Conservation (phyloP, 2,329 filamentous ascomycete genomes). For the Penicillium psychrosexuale region DNA sequence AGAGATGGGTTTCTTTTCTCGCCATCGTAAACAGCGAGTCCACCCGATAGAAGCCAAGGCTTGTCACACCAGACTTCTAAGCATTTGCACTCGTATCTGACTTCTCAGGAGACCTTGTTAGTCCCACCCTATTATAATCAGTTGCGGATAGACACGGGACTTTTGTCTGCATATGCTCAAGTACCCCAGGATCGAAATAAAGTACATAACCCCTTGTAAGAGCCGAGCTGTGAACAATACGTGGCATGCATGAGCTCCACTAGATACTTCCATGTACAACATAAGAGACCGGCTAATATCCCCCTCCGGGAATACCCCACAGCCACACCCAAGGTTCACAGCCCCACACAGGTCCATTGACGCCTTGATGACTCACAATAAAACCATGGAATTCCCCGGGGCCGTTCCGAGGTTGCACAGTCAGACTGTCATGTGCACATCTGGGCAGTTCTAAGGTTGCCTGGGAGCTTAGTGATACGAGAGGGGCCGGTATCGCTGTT, state of each 20-base stretch:
- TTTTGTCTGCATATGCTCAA: not conserved
- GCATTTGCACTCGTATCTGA: not conserved
- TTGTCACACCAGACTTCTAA: not conserved
- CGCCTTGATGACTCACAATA: constrained; percentile 1
- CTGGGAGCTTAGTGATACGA: not conserved
- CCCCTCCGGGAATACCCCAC: not conserved
- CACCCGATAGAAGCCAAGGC: too few relatives aligned
- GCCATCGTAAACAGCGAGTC: too few relatives aligned
- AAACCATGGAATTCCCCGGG: not conserved
- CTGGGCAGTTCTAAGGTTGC: not conserved
- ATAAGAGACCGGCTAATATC: not conserved
- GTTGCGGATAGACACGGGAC: not conserved
- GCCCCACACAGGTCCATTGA: not conserved
- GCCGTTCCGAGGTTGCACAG: not conserved
- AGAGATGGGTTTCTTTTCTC: too few relatives aligned
- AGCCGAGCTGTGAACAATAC: not conserved
- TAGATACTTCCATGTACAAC: not conserved
- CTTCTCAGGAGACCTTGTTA: not conserved
- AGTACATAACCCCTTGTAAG: not conserved
- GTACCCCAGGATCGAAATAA: not conserved
- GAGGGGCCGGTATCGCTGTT: constrained; percentile 2
- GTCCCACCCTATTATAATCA: not conserved
- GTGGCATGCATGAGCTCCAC: not conserved
- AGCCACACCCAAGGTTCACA: not conserved
- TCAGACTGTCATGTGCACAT: not conserved